Percentiles rank a stretch among this genome's conserved stretches.
These are phyloP conservation scores for Euryodendron excelsum DNA, from an alignment of 148 eudicot species.

Conservation along the genomic window DNA sequence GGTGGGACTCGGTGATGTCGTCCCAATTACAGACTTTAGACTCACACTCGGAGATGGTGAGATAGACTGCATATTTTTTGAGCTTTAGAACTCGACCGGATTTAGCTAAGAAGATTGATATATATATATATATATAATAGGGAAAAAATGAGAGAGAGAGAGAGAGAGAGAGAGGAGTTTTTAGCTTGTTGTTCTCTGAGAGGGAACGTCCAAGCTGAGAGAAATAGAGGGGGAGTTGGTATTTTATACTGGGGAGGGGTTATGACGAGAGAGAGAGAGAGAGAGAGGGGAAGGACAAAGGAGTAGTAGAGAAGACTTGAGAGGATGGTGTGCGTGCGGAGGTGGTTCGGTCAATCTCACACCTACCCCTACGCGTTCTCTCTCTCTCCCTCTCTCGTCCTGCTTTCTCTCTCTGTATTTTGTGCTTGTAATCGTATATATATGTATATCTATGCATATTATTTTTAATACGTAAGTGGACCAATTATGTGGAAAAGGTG, in stretches of 20 bases:
- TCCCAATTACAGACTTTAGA: constrained; percentile 17
- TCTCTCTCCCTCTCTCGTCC: too few species aligned
- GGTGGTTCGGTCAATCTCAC: constrained; percentile 55
- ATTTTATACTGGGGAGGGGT: constrained; percentile 41
- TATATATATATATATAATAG: too few species aligned
- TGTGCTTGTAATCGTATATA: too few species aligned
- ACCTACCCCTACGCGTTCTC: constrained; percentile 57
- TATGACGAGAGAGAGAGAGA: constrained; percentile 9
- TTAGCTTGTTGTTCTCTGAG: constrained; percentile 43
- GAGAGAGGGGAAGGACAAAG: not conserved
- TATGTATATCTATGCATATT: too few species aligned
- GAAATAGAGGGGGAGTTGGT: constrained; percentile 5
- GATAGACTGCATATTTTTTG: constrained; percentile 52
- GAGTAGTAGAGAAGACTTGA: constrained; percentile 8
- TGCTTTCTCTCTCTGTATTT: not conserved
- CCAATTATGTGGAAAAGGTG: too few species aligned
- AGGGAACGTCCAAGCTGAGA: constrained; percentile 56
- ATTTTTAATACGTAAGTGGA: too few species aligned
- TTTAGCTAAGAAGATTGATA: not conserved
- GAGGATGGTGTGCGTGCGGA: constrained; percentile 29
- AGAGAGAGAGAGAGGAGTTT: not conserved
- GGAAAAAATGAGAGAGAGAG: not conserved
- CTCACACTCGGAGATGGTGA: constrained; percentile 38
- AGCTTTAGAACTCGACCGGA: not conserved
- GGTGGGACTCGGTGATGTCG: constrained; percentile 6